phyloP scores from a whole-genome alignment of 2,329 filamentous ascomycete genomes.

The Zarea fungicola region DNA sequence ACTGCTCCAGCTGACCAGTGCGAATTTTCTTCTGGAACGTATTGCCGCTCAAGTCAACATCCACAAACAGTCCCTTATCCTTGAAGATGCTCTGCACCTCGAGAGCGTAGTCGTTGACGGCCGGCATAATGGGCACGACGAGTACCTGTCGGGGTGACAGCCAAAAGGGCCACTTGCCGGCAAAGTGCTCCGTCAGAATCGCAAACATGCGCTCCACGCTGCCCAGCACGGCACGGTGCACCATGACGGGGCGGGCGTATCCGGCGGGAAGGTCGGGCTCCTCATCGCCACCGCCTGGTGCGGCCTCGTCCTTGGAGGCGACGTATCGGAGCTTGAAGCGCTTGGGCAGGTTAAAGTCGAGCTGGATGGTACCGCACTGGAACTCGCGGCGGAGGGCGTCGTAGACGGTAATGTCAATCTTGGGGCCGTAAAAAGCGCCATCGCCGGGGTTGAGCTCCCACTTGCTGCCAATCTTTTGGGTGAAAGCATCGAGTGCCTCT shows the following conservation, averaged over 20 bases:
- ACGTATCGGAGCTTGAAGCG: slow-evolving; percentile 38
- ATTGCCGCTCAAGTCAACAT: slow-evolving; percentile 59
- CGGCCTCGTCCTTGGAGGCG: slow-evolving; percentile 47
- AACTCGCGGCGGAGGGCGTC: slow-evolving; percentile 72
- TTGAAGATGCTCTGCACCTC: slow-evolving; percentile 68
- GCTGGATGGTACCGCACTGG: slow-evolving; percentile 73
- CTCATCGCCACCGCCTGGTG: slow-evolving; percentile 38
- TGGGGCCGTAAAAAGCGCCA: slow-evolving; percentile 96
- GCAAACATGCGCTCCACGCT: slow-evolving; percentile 64
- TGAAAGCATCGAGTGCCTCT: slow-evolving; percentile 74
- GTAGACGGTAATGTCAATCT: slow-evolving; percentile 94
- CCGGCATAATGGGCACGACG: slow-evolving; percentile 59
- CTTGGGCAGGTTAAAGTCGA: slow-evolving; percentile 72
- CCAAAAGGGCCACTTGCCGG: slow-evolving; percentile 87
- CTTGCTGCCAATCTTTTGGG: slow-evolving; percentile 50
- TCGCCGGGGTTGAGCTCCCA: slow-evolving; percentile 95
- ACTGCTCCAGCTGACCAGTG: slow-evolving; percentile 72
- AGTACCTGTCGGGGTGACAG: slow-evolving; percentile 74
- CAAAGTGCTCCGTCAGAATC: slow-evolving; percentile 79
- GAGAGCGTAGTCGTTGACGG: slow-evolving; percentile 71
- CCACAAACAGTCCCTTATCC: slow-evolving; percentile 60
- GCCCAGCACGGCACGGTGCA: slow-evolving; percentile 75
- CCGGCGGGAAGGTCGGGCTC: slow-evolving; percentile 55
- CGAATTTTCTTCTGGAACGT: slow-evolving; percentile 89
- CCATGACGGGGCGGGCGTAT: slow-evolving; percentile 78